Conservation (phyloP, 441 rosid genomes). For the Theobroma grandiflorum region DNA sequence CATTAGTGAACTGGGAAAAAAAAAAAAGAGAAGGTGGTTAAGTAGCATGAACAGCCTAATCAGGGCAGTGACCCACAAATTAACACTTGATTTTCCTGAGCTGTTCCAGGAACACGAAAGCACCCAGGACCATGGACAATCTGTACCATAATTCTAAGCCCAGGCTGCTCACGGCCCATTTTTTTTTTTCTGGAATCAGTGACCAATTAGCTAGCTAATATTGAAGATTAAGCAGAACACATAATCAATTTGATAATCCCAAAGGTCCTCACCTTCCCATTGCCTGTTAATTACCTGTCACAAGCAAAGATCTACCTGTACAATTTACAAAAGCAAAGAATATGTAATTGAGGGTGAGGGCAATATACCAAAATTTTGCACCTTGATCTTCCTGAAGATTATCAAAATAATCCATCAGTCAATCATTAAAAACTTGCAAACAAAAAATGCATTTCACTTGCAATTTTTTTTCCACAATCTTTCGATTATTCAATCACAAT, state of each 20-base stretch:
- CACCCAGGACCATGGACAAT: conserved; percentile 16
- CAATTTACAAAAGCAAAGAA: not conserved
- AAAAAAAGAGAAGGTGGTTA: not conserved
- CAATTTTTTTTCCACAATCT: no score
- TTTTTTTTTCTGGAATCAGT: not conserved
- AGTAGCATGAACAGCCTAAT: conserved; percentile 15
- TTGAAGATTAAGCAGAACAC: not conserved
- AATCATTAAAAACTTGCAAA: no score
- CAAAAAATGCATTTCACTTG: no score
- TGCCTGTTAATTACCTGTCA: not conserved
- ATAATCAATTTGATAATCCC: not conserved
- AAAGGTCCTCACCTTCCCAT: no score
- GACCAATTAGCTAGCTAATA: not conserved
- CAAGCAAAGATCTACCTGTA: conserved; percentile 4
- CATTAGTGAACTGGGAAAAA: conserved; percentile 24
- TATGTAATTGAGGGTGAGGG: not conserved
- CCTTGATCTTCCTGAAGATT: not conserved
- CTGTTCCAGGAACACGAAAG: not conserved
- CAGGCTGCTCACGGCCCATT: conserved; percentile 21
- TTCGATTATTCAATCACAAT: no score
- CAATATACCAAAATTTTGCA: not conserved
- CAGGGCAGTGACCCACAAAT: conserved; percentile 21
- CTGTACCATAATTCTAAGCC: conserved; percentile 1
- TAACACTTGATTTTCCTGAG: conserved; percentile 30
- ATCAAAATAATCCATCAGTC: not conserved